Conservation (phyloP, 805 yeast genomes). For the Priceomyces haplophilus region DNA sequence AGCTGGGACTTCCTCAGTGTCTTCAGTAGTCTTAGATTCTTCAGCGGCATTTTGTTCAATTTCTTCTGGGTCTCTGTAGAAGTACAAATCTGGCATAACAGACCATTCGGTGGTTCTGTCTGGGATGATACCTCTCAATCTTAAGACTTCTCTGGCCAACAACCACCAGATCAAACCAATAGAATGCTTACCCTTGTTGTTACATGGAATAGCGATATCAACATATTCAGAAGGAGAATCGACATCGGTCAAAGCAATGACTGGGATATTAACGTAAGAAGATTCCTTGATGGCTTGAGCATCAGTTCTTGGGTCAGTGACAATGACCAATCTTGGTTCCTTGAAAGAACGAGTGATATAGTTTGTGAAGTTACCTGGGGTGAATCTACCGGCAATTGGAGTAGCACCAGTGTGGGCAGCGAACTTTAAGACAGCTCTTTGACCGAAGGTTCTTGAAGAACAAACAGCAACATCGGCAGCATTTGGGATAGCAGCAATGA, state of each 20-base stretch:
- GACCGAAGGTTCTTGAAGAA: constrained; percentile 99
- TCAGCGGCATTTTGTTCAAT: constrained; percentile 74
- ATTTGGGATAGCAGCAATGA: constrained; percentile 99
- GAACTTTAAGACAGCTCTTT: constrained; percentile 99
- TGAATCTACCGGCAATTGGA: constrained; percentile 99
- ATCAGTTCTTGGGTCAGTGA: constrained; percentile 99
- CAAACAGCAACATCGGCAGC: constrained; percentile 98
- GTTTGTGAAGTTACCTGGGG: constrained; percentile 99
- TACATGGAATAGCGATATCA: constrained; percentile 99
- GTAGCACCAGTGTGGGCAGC: constrained; percentile 99
- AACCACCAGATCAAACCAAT: constrained; percentile 99
- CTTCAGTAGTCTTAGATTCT: constrained; percentile 52
- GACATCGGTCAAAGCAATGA: constrained; percentile 96
- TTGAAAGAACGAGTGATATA: constrained; percentile 99
- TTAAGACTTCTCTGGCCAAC: constrained; percentile 97
- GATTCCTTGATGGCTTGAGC: constrained; percentile 99
- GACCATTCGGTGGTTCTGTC: constrained; percentile 97
- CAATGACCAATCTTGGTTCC: constrained; percentile 99
- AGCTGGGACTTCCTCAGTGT: constrained; percentile 60
- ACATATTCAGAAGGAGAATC: constrained; percentile 99
- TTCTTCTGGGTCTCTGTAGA: constrained; percentile 99
- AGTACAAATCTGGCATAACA: constrained; percentile 99
- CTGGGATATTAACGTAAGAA: constrained; percentile 99
- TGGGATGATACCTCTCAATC: constrained; percentile 96
- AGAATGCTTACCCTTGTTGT: constrained; percentile 99